Evolutionary conservation across 2,329 filamentous ascomycete species (phyloP).

Genomic region (Xylariaceae sp.): DNA sequence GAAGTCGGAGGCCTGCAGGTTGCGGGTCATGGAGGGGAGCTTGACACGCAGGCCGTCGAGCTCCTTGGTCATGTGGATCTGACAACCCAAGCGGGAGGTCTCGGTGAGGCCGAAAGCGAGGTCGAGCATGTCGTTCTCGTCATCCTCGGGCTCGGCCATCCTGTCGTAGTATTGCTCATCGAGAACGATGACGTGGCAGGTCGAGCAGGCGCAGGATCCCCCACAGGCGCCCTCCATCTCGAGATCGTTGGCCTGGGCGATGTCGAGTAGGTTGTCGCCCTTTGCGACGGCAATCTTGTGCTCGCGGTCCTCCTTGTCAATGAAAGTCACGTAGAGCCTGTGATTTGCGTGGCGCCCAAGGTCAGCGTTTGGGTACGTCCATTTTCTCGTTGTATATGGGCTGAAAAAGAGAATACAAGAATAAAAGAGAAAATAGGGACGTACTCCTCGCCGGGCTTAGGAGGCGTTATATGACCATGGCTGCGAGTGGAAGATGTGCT

Average conservation of each 20-base stretch:
- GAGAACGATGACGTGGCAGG: constrained; percentile 83
- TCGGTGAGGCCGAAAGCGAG: constrained; percentile 86
- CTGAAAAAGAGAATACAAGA: not conserved
- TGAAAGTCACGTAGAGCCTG: constrained; percentile 84
- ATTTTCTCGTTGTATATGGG: too few relatives aligned
- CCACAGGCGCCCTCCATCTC: constrained; percentile 99
- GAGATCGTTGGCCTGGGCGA: constrained; percentile 88
- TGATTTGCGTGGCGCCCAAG: constrained; percentile 1
- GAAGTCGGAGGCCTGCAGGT: constrained; percentile 94
- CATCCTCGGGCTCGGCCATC: constrained; percentile 73
- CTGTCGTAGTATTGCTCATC: constrained; percentile 71
- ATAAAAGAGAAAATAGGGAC: constrained; percentile 27
- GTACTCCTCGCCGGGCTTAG: constrained; percentile 89
- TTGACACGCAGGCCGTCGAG: constrained; percentile 81
- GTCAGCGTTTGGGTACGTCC: too few relatives aligned
- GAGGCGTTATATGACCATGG: constrained; percentile 79
- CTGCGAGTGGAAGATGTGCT: constrained; percentile 55
- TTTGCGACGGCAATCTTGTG: constrained; percentile 75
- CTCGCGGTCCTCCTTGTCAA: constrained; percentile 81
- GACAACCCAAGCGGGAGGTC: constrained; percentile 78
- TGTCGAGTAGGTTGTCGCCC: constrained; percentile 91
- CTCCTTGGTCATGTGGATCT: constrained; percentile 87
- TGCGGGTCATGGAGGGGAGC: constrained; percentile 90
- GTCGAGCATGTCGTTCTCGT: constrained; percentile 88
- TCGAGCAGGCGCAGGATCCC: constrained; percentile 88